Evolutionary conservation across 2,329 filamentous ascomycete species (phyloP).

Genomic region (Penicillium sp.): DNA sequence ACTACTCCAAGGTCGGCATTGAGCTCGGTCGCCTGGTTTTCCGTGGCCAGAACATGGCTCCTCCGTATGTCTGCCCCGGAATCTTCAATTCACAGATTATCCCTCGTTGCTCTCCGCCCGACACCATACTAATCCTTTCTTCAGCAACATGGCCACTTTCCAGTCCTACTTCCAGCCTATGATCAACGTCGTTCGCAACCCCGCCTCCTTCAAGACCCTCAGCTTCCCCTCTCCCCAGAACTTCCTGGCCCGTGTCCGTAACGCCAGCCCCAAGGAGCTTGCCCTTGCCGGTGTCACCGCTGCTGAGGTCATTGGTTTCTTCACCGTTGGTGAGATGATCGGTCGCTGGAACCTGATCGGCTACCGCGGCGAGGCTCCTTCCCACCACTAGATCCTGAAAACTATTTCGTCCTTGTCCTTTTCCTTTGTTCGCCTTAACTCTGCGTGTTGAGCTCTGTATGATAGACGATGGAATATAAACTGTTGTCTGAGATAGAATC

Average conservation of each 20-base stretch:
- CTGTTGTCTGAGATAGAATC: conserved; percentile 41
- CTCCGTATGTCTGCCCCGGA: conserved; percentile 70
- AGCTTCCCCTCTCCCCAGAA: conserved; percentile 56
- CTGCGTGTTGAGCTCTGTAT: conserved; percentile 42
- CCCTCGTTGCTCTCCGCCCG: neutral
- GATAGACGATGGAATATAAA: conserved; percentile 50
- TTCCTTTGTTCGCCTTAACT: conserved; percentile 33
- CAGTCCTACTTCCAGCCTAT: conserved; percentile 81
- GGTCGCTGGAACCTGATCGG: conserved; percentile 93
- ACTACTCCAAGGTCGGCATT: conserved; percentile 86
- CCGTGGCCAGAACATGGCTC: conserved; percentile 84
- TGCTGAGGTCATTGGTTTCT: conserved; percentile 92
- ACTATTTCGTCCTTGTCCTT: conserved; percentile 28
- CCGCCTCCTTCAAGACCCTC: conserved; percentile 59
- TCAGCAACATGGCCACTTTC: conserved; percentile 75
- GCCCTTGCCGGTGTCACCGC: conserved; percentile 72
- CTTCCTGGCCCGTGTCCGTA: conserved; percentile 62
- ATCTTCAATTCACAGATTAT: neutral
- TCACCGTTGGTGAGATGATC: conserved; percentile 96
- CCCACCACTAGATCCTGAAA: conserved; percentile 36
- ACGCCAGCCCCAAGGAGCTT: conserved; percentile 69
- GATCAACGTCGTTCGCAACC: conserved; percentile 70
- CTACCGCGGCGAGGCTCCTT: conserved; percentile 71
- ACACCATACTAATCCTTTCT: conserved; percentile 6
- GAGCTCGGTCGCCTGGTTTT: conserved; percentile 89